A percentile compares a stretch with the other conserved stretches of the same genome.
Evolutionary conservation across 176 grass and related monocot species (phyloP).

Genomic region (Lolium rigidum): DNA sequence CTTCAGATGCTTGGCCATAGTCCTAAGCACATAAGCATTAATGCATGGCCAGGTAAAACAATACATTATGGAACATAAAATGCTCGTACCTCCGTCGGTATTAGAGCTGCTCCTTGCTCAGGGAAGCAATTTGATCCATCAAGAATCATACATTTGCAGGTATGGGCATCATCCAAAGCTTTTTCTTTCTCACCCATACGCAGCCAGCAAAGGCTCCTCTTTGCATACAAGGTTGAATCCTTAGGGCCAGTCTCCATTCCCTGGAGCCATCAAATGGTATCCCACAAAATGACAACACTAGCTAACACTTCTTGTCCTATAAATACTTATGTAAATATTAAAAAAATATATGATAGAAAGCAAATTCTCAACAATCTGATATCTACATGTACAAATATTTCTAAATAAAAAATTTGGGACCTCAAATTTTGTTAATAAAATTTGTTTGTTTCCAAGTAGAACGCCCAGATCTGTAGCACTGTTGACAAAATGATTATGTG

Average conservation of each 20-base stretch:
- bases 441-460: not conserved
- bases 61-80: not conserved
- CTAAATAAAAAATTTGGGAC: not conserved
- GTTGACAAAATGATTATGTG: not conserved
- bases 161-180: not conserved
- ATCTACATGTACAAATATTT: not conserved
- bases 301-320: not conserved
- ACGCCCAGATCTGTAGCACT: not conserved
- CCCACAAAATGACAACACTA: not conserved
- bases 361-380: not conserved
- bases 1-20: not conserved
- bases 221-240: constrained; percentile 7
- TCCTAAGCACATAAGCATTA: not conserved
- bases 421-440: not conserved
- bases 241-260: not conserved
- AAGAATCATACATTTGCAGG: not conserved
- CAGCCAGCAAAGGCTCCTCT: constrained; percentile 9
- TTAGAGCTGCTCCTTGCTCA: not conserved
- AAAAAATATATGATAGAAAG: not conserved
- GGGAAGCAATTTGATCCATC: not conserved
- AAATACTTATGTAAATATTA: not conserved
- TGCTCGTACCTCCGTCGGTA: not conserved
- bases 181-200: not conserved
- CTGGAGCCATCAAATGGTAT: constrained; percentile 6
- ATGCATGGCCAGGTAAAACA: not conserved